Conservation (phyloP, 305 asterid genomes). For the Petunia hybrid region DNA sequence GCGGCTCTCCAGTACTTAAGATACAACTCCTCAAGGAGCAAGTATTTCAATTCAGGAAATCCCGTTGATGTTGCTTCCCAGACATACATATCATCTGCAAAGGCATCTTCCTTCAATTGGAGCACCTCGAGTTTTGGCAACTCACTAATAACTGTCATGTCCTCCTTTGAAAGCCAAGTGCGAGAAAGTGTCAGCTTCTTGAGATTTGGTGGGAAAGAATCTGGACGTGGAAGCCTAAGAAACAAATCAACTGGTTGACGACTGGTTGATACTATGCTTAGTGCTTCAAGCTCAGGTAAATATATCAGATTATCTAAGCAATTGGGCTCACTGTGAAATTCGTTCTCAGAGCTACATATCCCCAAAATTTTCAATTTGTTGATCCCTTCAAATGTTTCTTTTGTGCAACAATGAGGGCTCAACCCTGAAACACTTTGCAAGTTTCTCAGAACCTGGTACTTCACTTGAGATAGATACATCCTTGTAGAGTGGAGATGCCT, state of each 20-base stretch:
- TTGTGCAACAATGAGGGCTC: not conserved
- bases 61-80: not conserved
- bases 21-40: not conserved
- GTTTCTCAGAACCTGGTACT: not conserved
- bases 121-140: conserved; percentile 25
- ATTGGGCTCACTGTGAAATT: too few species aligned
- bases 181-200: not conserved
- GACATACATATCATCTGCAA: not conserved
- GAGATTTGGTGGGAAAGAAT: conserved; percentile 13
- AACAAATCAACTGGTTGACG: not conserved
- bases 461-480: not conserved
- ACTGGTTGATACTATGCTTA: not conserved
- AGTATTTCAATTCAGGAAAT: not conserved
- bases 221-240: not conserved
- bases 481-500: not conserved
- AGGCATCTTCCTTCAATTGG: not conserved
- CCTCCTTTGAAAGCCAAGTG: not conserved
- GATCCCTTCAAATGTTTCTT: not conserved
- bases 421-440: not conserved
- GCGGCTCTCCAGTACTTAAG: not conserved
- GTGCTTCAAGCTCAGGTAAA: not conserved
- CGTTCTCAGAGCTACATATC: accelerated
- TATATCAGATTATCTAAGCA: not conserved
- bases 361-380: not conserved
- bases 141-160: conserved; percentile 6